Evolutionary conservation across 2,329 filamentous ascomycete species (phyloP).

Genomic region (Chrysosporium keratinophilum): DNA sequence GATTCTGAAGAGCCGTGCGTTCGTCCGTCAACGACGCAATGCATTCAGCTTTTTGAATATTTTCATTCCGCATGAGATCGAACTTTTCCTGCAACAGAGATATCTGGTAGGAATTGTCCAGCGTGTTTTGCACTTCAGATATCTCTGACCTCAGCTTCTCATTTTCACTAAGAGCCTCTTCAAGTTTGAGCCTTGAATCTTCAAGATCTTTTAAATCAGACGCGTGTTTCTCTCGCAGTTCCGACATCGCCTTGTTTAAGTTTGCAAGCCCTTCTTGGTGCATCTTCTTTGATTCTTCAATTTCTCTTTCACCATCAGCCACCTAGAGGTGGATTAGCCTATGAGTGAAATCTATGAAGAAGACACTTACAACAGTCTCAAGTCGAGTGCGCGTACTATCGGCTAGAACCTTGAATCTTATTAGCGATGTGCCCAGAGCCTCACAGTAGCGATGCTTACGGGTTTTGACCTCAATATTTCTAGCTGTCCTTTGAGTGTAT

Average conservation of each 20-base stretch:
- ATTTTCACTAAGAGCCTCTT: conserved; percentile 16
- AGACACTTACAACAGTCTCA: conserved; percentile 6
- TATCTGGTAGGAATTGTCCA: conserved; percentile 6
- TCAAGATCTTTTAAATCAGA: conserved; percentile 1
- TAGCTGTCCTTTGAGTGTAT: conserved; percentile 19
- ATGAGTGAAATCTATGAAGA: background rate
- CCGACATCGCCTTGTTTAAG: conserved; percentile 17
- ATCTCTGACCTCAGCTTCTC: conserved; percentile 15
- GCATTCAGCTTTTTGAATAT: conserved; percentile 27
- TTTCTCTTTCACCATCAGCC: conserved; percentile 12
- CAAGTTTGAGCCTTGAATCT: background rate
- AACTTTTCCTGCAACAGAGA: conserved; percentile 11
- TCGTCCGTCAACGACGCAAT: conserved; percentile 17
- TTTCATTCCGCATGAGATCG: conserved; percentile 20
- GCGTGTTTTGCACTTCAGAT: conserved; percentile 3
- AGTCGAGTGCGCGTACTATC: background rate
- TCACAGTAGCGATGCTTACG: conserved; percentile 18
- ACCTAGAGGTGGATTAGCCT: conserved; percentile 5
- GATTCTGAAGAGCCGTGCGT: conserved; percentile 21
- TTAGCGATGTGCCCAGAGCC: background rate
- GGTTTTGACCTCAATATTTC: conserved; percentile 18
- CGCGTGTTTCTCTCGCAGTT: conserved; percentile 18
- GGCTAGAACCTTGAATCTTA: background rate
- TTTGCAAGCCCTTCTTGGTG: conserved; percentile 17
- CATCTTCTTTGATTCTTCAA: conserved; percentile 19